Evolutionary conservation across 495 filamentous ascomycete species (phyloP).

Genomic region (Paragyromitra xinjiangensis): DNA sequence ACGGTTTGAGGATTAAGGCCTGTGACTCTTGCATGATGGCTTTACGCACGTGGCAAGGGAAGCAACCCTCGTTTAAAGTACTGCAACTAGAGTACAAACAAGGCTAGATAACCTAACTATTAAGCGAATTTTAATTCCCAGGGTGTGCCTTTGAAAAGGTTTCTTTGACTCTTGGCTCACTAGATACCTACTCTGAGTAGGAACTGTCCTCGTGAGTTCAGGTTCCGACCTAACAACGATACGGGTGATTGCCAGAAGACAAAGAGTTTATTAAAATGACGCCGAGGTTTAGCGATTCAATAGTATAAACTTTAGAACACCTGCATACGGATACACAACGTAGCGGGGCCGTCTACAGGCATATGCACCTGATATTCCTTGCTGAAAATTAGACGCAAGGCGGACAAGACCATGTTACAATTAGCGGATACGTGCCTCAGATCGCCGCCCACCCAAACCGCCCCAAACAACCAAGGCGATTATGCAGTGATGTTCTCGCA

Average conservation of each 20-base stretch:
- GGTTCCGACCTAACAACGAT: no score
- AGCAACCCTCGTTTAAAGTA: slow-evolving; percentile 3
- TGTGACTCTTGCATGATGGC: slow-evolving; percentile 3
- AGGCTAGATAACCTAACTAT: slow-evolving; percentile 6
- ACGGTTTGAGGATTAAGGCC: slow-evolving; percentile 2
- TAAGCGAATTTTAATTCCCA: slow-evolving; percentile 7
- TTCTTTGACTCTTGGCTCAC: not conserved
- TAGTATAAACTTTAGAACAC: no score
- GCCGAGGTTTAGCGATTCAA: not conserved
- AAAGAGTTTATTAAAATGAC: not conserved
- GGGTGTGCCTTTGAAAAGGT: not conserved
- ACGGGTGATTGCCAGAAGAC: not conserved
- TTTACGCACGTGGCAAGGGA: slow-evolving; percentile 4
- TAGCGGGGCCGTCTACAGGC: no score
- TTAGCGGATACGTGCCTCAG: not conserved
- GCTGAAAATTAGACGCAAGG: not conserved
- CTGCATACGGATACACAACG: no score
- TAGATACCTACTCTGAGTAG: not conserved
- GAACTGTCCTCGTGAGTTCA: not conserved
- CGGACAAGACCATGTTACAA: not conserved
- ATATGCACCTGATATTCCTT: not conserved
- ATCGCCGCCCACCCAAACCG: not conserved
- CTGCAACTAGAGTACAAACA: slow-evolving; percentile 4
- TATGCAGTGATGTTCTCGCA: no score
- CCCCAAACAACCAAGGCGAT: not conserved